These are phyloP conservation scores for Candida nanaspora DNA, from an alignment of 805 yeast species.

Conservation along the genomic window DNA sequence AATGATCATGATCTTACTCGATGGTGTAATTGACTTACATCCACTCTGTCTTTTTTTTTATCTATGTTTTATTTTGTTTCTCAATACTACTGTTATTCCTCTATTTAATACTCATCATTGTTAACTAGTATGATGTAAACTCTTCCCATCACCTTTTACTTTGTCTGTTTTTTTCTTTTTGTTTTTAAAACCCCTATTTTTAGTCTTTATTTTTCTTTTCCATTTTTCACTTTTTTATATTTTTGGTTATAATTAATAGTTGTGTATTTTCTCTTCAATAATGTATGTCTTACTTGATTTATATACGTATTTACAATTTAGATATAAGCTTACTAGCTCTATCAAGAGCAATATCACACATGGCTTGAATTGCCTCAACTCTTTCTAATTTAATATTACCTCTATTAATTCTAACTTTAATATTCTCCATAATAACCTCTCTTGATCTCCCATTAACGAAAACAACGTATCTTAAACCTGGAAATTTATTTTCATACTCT, in stretches of 20 bases:
- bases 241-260: not conserved
- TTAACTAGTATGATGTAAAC: too few species aligned
- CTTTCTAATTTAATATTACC: constrained; percentile 51
- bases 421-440: constrained; percentile 53
- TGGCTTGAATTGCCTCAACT: constrained; percentile 67
- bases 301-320: constrained; percentile 20
- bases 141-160: too few species aligned
- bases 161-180: not conserved
- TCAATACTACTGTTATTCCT: not conserved
- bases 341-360: constrained; percentile 88
- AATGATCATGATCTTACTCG: not conserved
- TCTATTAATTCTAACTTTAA: constrained; percentile 51
- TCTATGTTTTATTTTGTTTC: too few species aligned
- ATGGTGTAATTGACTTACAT: not conserved
- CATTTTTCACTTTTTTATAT: not conserved
- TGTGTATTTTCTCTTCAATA: too few species aligned
- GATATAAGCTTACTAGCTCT: constrained; percentile 51
- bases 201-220: not conserved
- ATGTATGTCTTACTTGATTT: not conserved
- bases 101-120: not conserved
- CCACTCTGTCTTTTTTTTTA: not conserved
- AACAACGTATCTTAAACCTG: constrained; percentile 76
- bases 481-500: constrained; percentile 36
- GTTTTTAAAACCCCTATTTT: not conserved
- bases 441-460: constrained; percentile 83